Evolutionary conservation across 306 rosid species (phyloP).

Genomic region (Cotoneaster glaucophyllus): DNA sequence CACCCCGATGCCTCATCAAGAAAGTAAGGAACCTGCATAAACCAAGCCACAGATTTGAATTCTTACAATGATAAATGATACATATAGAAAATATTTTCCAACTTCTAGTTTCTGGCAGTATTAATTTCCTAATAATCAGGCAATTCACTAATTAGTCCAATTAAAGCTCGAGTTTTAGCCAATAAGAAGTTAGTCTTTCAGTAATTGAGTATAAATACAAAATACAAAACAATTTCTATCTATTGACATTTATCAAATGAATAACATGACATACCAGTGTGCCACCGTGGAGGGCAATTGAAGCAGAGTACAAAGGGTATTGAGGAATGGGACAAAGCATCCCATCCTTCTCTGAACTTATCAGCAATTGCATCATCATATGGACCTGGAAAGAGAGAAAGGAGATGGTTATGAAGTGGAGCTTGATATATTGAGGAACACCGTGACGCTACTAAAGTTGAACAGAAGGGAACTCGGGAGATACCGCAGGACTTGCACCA

Average conservation of each 20-base stretch:
- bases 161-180: background rate
- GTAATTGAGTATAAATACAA: background rate
- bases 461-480: background rate
- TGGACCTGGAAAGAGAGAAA: slow-evolving; percentile 60
- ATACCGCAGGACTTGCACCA: slow-evolving; percentile 92
- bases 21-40: slow-evolving; percentile 75
- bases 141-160: background rate
- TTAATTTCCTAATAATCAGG: background rate
- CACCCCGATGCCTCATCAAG: slow-evolving; percentile 80
- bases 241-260: background rate
- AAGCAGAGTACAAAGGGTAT: slow-evolving; percentile 89
- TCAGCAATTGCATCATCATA: slow-evolving; percentile 81
- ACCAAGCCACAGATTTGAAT: slow-evolving; percentile 10
- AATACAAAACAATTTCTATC: background rate
- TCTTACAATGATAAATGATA: slow-evolving; percentile 5
- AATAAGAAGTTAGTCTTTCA: background rate
- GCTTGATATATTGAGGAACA: background rate
- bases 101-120: slow-evolving; percentile 1
- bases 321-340: slow-evolving; percentile 92
- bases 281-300: slow-evolving; percentile 91
- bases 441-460: background rate
- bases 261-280: slow-evolving; percentile 40
- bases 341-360: slow-evolving; percentile 68
- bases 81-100: background rate
- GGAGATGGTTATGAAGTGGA: background rate